These are phyloP conservation scores for Tuber aestivum DNA, from an alignment of 495 filamentous ascomycete species.

Conservation along the genomic window DNA sequence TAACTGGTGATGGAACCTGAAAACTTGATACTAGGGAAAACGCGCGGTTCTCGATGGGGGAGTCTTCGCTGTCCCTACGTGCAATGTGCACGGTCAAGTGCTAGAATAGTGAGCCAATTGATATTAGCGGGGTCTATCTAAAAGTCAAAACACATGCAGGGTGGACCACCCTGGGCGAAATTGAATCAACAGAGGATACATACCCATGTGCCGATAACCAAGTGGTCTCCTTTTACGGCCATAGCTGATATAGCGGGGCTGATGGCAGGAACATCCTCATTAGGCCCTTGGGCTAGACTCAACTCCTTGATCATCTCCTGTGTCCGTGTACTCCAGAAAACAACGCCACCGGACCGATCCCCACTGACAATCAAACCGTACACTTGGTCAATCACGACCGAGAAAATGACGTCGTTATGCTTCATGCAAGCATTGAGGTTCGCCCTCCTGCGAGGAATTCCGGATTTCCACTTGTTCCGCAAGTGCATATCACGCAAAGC, in stretches of 20 bases:
- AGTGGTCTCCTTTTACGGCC: slow-evolving; percentile 23
- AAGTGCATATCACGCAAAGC: slow-evolving; percentile 27
- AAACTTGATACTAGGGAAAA: slow-evolving; percentile 34
- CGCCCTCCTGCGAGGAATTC: slow-evolving; percentile 17
- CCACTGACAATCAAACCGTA: slow-evolving; percentile 30
- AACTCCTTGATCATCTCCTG: slow-evolving; percentile 23
- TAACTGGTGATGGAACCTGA: slow-evolving; percentile 30
- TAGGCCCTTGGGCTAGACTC: slow-evolving; percentile 13
- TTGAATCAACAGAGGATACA: neutral
- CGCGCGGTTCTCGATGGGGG: slow-evolving; percentile 17
- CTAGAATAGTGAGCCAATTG: slow-evolving; percentile 8
- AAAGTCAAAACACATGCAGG: neutral
- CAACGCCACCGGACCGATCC: slow-evolving; percentile 28
- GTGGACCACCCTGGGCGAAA: neutral
- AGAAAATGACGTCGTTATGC: slow-evolving; percentile 32
- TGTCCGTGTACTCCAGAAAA: slow-evolving; percentile 32
- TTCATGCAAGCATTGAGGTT: slow-evolving; percentile 24
- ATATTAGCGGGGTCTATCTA: slow-evolving; percentile 13
- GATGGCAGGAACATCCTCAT: slow-evolving; percentile 7
- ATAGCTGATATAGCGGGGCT: slow-evolving; percentile 27
- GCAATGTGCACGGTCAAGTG: slow-evolving; percentile 34
- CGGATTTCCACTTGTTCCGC: slow-evolving; percentile 28
- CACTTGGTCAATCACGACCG: slow-evolving; percentile 27
- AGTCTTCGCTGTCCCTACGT: slow-evolving; percentile 20
- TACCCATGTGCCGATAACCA: slow-evolving; percentile 38